Evolutionary conservation across 495 filamentous ascomycete species (phyloP).

Genomic region (Pyrenopolyporus hunteri): DNA sequence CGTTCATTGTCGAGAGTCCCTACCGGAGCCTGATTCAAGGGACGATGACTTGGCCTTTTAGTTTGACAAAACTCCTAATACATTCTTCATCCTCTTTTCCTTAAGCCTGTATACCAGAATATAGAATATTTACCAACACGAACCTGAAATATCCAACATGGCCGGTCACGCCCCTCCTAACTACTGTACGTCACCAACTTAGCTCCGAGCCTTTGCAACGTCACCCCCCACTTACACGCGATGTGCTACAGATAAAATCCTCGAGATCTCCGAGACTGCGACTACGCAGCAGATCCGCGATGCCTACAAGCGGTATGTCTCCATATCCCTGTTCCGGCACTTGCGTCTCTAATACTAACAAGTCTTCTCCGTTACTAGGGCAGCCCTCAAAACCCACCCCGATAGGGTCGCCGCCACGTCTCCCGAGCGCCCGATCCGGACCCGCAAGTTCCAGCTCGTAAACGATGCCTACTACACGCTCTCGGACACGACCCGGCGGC

Average conservation of each 20-base stretch:
- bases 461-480: conserved; percentile 99
- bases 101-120: not conserved
- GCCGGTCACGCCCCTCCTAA: conserved; percentile 51
- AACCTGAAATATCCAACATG: conserved; percentile 41
- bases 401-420: conserved; percentile 87
- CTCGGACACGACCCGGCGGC: conserved; percentile 76
- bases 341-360: conserved; percentile 8
- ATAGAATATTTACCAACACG: not conserved
- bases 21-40: conserved; percentile 21
- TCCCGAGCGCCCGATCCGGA: conserved; percentile 81
- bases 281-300: conserved; percentile 85
- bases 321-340: not conserved
- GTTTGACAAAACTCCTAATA: not conserved
- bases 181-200: conserved; percentile 53
- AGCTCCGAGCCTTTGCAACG: not conserved
- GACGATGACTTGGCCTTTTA: conserved; percentile 9
- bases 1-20: conserved; percentile 1
- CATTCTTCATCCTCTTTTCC: not conserved
- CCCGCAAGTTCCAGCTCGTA: conserved; percentile 90
- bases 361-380: conserved; percentile 54
- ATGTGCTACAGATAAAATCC: conserved; percentile 49
- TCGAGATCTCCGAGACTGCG: conserved; percentile 76
- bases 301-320: conserved; percentile 83
- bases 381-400: conserved; percentile 91
- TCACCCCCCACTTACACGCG: conserved; percentile 28